phyloP scores from a whole-genome alignment of 73 alveolate genomes.

The Symbiodinium natans region DNA sequence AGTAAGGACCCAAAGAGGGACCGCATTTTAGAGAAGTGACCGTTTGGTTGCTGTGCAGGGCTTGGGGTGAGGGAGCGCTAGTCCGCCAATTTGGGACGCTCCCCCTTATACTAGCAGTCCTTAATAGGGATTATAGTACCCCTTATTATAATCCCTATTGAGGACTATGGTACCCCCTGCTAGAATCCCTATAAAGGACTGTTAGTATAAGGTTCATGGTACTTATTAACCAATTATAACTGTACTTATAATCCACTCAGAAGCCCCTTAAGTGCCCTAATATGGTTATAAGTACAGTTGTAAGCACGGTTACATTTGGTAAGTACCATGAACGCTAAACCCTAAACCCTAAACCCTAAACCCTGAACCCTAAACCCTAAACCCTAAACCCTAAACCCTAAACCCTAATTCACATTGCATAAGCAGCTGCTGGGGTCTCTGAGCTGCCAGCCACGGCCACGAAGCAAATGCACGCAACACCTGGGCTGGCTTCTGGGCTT shows the following conservation, averaged over 20 bases:
- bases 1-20: no score
- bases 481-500: not conserved
- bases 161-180: no score
- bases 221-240: not conserved
- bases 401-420: not conserved
- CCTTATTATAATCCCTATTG: no score
- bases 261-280: no score
- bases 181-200: no score
- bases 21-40: no score
- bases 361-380: not conserved
- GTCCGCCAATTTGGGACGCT: no score
- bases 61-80: no score
- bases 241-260: not conserved
- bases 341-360: not conserved
- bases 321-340: no score
- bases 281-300: not conserved
- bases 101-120: no score
- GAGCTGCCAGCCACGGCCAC: not conserved
- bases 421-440: not conserved
- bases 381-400: not conserved
- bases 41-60: no score
- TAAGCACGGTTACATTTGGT: not conserved
- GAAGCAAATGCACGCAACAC: not conserved
- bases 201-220: not conserved
- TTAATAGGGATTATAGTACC: no score